Base-by-base conservation (phyloP, 2,329 filamentous ascomycete genomes). In the Grosmannia huntii region DNA sequence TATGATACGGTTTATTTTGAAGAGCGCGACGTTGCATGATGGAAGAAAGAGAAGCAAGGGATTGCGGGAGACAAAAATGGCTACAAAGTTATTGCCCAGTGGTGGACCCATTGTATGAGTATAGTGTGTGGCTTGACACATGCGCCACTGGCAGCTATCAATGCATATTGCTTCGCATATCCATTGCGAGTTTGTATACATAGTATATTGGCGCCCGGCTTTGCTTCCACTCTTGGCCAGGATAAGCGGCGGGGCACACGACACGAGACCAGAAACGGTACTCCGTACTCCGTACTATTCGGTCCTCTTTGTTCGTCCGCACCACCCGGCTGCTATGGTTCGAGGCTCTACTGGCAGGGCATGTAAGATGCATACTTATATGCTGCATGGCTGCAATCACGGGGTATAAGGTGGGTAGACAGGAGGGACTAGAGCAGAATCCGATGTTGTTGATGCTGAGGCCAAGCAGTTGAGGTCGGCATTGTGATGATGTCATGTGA, bases 21-120 rank as follows among this genome's bases (percentile, higher is more conserved):
- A 51, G 60, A 60, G 61, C 59, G 61, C 60, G 59, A 58, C 55
- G 63, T 61, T 63, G 62, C 62, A 44, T 63, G 54, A 16, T 41
- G 51, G 27, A 21, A 46, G 53, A 19, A 36, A 41, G 25, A 56
- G 19, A 51, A 33, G 25, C 14, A 25, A 27, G 56, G 36, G 23
- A 50, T 27, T 4, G 1, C 3, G n/a, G 14, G 12, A 50, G 53
- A 48, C n/a, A 53, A 53, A 44, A 44, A 44, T 44, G 5, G 41
- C 41, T 38, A 16, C 25, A 7, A 33, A 28, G 7, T 38, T 36
- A n/a, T 50, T 36, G 9, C 7, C 33, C 7, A 10, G 27, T n/a
- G 11, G 48, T 27, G 23, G 48, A 50, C 21, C 25, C 48, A 21
- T 19, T 21, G n/a, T 19, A 16, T n/a, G 41, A 44, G 7, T 44